Base-by-base conservation (phyloP, 768 basidiomycete species). In the Hypholoma fasciculare region DNA sequence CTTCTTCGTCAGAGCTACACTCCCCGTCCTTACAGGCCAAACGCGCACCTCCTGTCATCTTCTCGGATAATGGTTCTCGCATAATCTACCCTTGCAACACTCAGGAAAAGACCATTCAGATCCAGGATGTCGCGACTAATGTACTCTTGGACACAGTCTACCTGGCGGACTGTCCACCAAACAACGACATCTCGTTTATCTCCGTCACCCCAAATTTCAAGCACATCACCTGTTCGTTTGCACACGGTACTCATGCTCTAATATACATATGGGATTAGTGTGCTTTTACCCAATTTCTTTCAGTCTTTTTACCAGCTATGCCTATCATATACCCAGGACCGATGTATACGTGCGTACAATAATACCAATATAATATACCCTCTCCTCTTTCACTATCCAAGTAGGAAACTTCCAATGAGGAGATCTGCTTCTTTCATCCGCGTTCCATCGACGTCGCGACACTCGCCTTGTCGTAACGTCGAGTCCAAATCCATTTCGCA, bases 361-460 rank as follows among this genome's bases (percentile, higher is more conserved):
- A 12, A 49, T 36, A 34, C 4, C 13, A 30, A 30, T 42, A 42
- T 42, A 17, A 42, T 42, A 17, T 42, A 42, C 16, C 40, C 40
- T 6, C 17, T 16, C 40, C 16, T 42, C 16, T 42, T 5, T 16
- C 3, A 17, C 46, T 26, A 54, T 23, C 54, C 54, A 38, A 54
- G 34, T 27, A 54, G 44, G 47, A 65, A 61, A 16, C 58, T 58
- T 1, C 63, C 62, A 3, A 56, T 40, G 26, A 67, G 60, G 38
- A 67, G 54, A 42, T 65, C 64, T 11, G 52, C 61, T 23, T 62
- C 56, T 3, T 59, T 62, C 40, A 67, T 58, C 4, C 62, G 56
- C 39, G n/a, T 57, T n/a, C 64, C 66, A 27, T 62, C 59, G 9
- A 47, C 48, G 48, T 59, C 62, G 4, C 49, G 46, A 23, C 59